Conservation (phyloP, 805 yeast genomes). For the Wickerhamomyces sydowiorum region DNA sequence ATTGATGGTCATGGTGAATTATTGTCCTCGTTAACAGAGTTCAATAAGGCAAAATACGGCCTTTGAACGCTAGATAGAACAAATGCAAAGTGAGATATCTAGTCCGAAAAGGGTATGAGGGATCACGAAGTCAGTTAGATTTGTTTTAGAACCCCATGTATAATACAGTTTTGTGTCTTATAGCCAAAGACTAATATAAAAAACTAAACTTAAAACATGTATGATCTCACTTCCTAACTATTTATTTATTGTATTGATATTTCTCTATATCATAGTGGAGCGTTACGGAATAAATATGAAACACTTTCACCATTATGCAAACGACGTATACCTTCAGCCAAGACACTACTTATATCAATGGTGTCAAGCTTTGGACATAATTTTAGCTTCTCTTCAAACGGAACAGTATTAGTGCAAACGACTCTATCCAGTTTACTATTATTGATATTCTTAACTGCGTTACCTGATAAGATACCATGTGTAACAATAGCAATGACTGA, state of each 20-base stretch:
- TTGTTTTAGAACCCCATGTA: neutral
- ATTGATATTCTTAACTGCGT: slow-evolving; percentile 66
- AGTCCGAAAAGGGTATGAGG: too few relatives aligned
- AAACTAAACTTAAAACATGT: neutral
- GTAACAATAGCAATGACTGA: slow-evolving; percentile 79
- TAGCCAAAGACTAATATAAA: too few relatives aligned
- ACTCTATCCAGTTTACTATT: slow-evolving; percentile 62
- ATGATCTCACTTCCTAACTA: too few relatives aligned
- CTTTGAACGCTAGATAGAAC: slow-evolving; percentile 16
- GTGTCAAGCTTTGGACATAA: slow-evolving; percentile 58
- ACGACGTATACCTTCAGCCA: slow-evolving; percentile 81
- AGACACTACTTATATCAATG: slow-evolving; percentile 65
- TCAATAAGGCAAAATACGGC: slow-evolving; percentile 45
- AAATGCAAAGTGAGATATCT: neutral
- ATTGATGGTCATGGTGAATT: slow-evolving; percentile 57
- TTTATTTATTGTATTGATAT: too few relatives aligned
- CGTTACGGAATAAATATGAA: slow-evolving; percentile 69
- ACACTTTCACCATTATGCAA: slow-evolving; percentile 85
- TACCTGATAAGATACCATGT: slow-evolving; percentile 74
- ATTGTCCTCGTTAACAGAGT: slow-evolving; percentile 42
- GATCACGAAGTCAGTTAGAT: neutral
- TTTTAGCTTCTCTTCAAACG: slow-evolving; percentile 58
- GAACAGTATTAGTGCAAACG: slow-evolving; percentile 78
- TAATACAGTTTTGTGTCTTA: too few relatives aligned
- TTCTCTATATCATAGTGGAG: slow-evolving; percentile 32